These are phyloP conservation scores for Podaxis carcinomalis DNA, from an alignment of 768 basidiomycete genomes.

Conservation along the genomic window DNA sequence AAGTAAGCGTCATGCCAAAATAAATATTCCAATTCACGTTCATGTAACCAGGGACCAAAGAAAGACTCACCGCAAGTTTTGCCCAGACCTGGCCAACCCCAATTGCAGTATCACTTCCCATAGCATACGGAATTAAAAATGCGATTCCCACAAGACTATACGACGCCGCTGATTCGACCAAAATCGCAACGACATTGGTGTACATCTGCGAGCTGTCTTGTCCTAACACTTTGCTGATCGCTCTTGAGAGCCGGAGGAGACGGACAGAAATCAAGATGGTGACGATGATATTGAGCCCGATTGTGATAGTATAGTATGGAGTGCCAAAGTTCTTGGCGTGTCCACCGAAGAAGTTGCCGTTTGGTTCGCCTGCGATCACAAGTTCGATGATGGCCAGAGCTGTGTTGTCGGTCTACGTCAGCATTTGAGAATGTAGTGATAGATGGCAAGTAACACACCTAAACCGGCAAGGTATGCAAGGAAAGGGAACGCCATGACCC, in stretches of 20 bases:
- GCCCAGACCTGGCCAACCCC: slow-evolving; percentile 38
- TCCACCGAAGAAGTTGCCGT: slow-evolving; percentile 34
- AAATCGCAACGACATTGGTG: slow-evolving; percentile 31
- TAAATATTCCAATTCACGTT: not conserved
- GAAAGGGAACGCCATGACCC: slow-evolving; percentile 21
- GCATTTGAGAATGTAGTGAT: not conserved
- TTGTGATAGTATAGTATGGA: slow-evolving; percentile 36
- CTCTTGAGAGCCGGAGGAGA: slow-evolving; percentile 23
- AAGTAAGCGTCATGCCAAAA: not conserved
- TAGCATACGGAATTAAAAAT: slow-evolving; percentile 34
- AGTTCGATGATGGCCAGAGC: slow-evolving; percentile 38
- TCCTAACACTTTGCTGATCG: slow-evolving; percentile 23
- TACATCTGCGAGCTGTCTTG: slow-evolving; percentile 30
- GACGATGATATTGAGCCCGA: slow-evolving; percentile 37
- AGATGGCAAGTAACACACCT: slow-evolving; percentile 16
- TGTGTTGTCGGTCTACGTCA: slow-evolving; percentile 11
- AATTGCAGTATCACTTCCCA: slow-evolving; percentile 26
- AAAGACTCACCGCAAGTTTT: slow-evolving; percentile 32
- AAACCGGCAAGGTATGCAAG: slow-evolving; percentile 24
- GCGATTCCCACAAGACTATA: slow-evolving; percentile 34
- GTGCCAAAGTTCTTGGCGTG: slow-evolving; percentile 32
- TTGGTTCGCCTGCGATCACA: slow-evolving; percentile 31
- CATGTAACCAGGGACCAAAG: not conserved
- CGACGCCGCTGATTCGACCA: slow-evolving; percentile 36
- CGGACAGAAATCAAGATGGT: slow-evolving; percentile 34